Evolutionary conservation across 2,329 filamentous ascomycete species (phyloP).

Genomic region (Aureobasidium sp.): DNA sequence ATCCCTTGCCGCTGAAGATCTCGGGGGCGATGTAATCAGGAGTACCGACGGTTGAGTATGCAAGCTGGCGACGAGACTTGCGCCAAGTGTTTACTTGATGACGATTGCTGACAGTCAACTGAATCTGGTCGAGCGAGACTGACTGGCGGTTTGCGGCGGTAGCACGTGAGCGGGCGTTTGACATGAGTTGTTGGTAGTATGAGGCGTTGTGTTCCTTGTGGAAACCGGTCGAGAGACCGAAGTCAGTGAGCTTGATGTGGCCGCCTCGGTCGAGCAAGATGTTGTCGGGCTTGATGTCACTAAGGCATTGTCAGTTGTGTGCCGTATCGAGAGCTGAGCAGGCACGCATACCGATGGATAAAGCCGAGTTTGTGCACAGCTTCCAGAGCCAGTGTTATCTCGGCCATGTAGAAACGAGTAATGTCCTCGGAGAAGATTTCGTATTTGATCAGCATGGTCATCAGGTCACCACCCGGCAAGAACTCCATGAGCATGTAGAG

Average conservation of each 20-base stretch:
- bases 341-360: slow-evolving; percentile 74
- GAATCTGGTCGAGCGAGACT: slow-evolving; percentile 94
- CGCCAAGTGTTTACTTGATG: slow-evolving; percentile 98
- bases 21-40: slow-evolving; percentile 98
- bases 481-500: slow-evolving; percentile 99
- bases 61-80: slow-evolving; percentile 88
- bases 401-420: slow-evolving; percentile 97
- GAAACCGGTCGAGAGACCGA: slow-evolving; percentile 94
- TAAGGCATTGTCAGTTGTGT: slow-evolving; percentile 29
- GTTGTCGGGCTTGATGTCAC: slow-evolving; percentile 99
- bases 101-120: slow-evolving; percentile 94
- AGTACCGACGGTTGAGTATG: slow-evolving; percentile 95
- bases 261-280: slow-evolving; percentile 91
- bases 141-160: slow-evolving; percentile 68
- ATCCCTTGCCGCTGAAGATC: slow-evolving; percentile 94
- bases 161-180: slow-evolving; percentile 41
- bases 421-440: slow-evolving; percentile 99
- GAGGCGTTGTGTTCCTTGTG: slow-evolving; percentile 97
- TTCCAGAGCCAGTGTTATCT: slow-evolving; percentile 96
- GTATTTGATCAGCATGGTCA: slow-evolving; percentile 99
- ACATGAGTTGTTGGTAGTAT: slow-evolving; percentile 94
- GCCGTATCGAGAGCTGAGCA: not conserved
- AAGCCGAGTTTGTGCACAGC: slow-evolving; percentile 97
- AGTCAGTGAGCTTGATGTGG: slow-evolving; percentile 97
- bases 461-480: slow-evolving; percentile 91